Conservation (phyloP, 257 asterid genomes). For the Voacanga thouarsii region DNA sequence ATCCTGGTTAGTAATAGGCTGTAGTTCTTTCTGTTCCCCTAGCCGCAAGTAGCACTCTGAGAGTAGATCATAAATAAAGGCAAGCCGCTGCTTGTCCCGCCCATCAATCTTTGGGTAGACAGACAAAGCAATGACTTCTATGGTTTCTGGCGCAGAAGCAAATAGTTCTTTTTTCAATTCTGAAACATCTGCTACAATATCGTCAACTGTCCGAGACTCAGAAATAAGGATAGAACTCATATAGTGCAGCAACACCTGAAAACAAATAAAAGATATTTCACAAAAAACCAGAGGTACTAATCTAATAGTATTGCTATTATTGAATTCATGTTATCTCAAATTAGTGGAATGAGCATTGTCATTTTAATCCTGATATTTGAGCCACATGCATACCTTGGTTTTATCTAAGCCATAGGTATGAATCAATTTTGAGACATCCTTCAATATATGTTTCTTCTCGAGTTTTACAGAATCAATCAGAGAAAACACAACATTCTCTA, state of each 20-base stretch:
- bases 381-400: constrained; percentile 50
- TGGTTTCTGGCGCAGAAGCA: constrained; percentile 59
- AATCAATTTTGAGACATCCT: constrained; percentile 60
- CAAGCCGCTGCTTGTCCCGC: constrained; percentile 78
- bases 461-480: constrained; percentile 66
- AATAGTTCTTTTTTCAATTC: constrained; percentile 53
- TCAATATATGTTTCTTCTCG: constrained; percentile 70
- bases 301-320: background rate
- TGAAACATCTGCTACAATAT: constrained; percentile 60
- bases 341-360: constrained; percentile 1
- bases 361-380: background rate
- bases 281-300: background rate
- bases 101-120: constrained; percentile 82
- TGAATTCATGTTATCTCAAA: background rate
- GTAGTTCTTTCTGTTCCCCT: constrained; percentile 39
- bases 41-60: constrained; percentile 69
- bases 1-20: constrained; percentile 30
- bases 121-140: constrained; percentile 45
- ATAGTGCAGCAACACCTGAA: constrained; percentile 78
- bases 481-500: constrained; percentile 57
- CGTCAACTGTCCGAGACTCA: constrained; percentile 68
- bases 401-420: constrained; percentile 66
- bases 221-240: constrained; percentile 68
- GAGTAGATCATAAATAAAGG: constrained; percentile 67
- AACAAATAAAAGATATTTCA: constrained; percentile 16